Evolutionary conservation across 257 asterid genomes (phyloP), one percentile per base, ranked within the genome.

Genomic region (Orobanche coerulescens): DNA sequence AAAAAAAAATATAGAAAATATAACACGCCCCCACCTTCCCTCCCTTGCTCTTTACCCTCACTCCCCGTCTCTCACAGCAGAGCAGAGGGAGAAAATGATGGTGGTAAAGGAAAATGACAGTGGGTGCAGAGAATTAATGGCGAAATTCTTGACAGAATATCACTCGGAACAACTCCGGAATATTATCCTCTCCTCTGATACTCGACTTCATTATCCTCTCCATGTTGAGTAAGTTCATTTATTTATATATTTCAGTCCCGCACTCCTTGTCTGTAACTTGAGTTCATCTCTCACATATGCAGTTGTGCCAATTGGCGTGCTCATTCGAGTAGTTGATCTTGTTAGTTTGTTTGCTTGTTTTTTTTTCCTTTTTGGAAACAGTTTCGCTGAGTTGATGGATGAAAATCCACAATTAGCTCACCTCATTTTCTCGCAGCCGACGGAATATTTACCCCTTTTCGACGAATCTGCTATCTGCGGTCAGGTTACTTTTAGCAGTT

Each of bases 381-480:
- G 98, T 68, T 93, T 78, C 61, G 94, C 97, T 33, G 95, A 84
- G 80, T 43, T 93, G 53, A 70, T 89, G 82, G 96, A 93, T 61
- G 87, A 86, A 50, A 75, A 81, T 58, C 95, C 98, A 10, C 68
- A 50, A 14, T 71, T 93, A 53, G 90, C 96, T 16, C 79, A 83
- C 76, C 79, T 79, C 64, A 64, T 93, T 72, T 93, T 84, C 78
- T 73, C 89, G 40, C 84, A 83, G 71, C 97, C 98, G 23, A 72
- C 76, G 13, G 81, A 84, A 8, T 84, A 73, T 78, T 75, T 93
- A 19, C 79, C 75, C 23, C 42, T 81, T 24, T 81, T 86, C 40
- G 95, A 89, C 60, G 94, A 93, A 37, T 80, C 97, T 33, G 94
- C 97, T 42, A 14, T 79, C 54, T 78, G 95, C 95, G 95, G 95